Evolutionary conservation across 192 early-diverging fungal genomes (phyloP), one percentile per base, ranked within the genome.

Genomic region (Chytriomyces sp.): DNA sequence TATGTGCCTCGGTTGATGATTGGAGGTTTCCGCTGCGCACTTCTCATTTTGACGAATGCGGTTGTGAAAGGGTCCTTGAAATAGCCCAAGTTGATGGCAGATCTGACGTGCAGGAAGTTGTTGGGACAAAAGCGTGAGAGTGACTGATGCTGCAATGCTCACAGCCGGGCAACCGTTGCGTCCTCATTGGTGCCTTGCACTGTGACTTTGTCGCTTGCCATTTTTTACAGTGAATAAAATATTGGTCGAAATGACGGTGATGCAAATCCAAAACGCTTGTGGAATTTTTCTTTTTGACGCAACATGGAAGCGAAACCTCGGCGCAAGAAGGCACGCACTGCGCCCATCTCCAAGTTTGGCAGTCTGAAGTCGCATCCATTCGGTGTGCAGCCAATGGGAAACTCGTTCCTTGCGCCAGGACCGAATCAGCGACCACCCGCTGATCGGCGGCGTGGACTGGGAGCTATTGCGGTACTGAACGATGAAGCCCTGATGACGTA

Each of bases 1-100:
- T 92, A 96, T 0, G 95, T 92, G 4, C 94, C 95, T 84, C 96
- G 85, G 82, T 99, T 99, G 67, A 99, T 98, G 62, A 99, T 84
- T 20, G 96, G 97, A 13, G 94, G 89, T 13, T 95, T 85, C 28
- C 92, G 82, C 6, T 86, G 83, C n/a, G 93, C 85, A 6, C 59
- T 67, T 5, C 88, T 86, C 47, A 87, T 16, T 35, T 72, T 86
- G 10, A 95, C 91, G 83, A 93, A 97, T 8, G 49, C 47, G 53
- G 77, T 45, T 13, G 72, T 72, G 63, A 76, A 97, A 5, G 89
- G 90, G 77, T 99, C 96, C 23, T 83, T 60, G 66, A 97, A 84
- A 79, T 99, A 98, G 0, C 94, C 95, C 5, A 89, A 81, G 6
- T 87, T 78, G 5, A 93, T 92, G 0, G 96, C 95, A 4, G 97